Base-by-base conservation (phyloP, 345 rosid species). In the Ricinus communis region DNA sequence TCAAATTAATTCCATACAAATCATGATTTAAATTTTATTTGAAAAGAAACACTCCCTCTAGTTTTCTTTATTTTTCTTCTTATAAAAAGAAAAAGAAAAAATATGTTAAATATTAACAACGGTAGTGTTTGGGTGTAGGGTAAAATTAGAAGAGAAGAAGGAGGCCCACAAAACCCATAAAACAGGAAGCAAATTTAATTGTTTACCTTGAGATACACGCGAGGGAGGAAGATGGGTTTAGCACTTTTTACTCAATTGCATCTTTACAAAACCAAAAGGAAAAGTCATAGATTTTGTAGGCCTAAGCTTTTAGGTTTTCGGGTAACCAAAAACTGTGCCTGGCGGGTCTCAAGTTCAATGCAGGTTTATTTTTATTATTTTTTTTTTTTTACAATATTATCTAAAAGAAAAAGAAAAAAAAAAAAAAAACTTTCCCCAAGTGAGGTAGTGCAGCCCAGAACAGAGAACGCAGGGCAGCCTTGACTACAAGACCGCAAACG, bases 221-320 rank as follows among this genome's bases (percentile, higher is more conserved):
- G 59, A 74, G 31, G 43, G 30, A 36, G 13, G 40, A 9, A 52
- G 16, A 14, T 24, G 50, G 30, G 15, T 21, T 47, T 27, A 7
- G 31, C 68, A 65, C 82, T 74, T 70, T 62, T 79, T 59, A 54
- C 67, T 71, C 65, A 14, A 56, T 63, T 27, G 56, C 75, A 31
- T 21, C 21, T 68, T 54, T 56, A 38, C 70, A 62, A 69, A 46
- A 66, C 69, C 71, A 57, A 70, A 74, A 77, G 70, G 30, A 43
- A 83, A 83, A 69, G 68, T 2, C 13, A 55, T 24, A 56, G 81
- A 81, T 81, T 71, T 71, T 53, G 81, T 69, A 74, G 83, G 82
- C 38, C 65, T 64, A 62, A 2, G 27, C 5, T 40, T 18, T 47
- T 18, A 2, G 25, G 69, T 65, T 52, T 36, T 61, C 21, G 38